These are phyloP conservation scores for Symbiodinium natans DNA, from an alignment of 73 alveolate species.

Conservation along the genomic window DNA sequence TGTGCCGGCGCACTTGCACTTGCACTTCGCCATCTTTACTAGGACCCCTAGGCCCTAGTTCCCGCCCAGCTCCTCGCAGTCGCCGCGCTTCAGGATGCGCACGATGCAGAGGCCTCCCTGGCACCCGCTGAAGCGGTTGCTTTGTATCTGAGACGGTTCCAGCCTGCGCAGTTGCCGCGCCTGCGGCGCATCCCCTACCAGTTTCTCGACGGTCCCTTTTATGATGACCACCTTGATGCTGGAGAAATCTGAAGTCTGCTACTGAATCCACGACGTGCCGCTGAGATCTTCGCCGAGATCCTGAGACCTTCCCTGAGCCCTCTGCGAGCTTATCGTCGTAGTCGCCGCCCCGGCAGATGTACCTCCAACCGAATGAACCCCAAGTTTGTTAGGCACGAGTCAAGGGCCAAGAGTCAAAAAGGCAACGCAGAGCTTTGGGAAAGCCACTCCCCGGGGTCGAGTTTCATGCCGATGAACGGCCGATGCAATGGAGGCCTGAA, in stretches of 20 bases:
- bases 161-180: background rate
- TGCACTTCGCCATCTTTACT: background rate
- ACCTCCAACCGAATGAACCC: background rate
- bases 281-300: no score
- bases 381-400: background rate
- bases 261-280: no score
- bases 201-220: constrained; percentile 64
- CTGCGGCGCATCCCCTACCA: constrained; percentile 90
- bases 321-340: constrained; percentile 57
- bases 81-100: constrained; percentile 80
- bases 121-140: background rate
- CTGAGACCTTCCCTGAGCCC: no score
- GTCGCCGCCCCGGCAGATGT: constrained; percentile 91
- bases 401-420: background rate
- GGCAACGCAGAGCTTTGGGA: background rate
- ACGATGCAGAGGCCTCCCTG: constrained; percentile 90
- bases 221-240: constrained; percentile 84
- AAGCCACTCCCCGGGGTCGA: constrained; percentile 84
- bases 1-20: background rate
- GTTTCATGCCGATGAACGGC: constrained; percentile 91
- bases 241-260: no score
- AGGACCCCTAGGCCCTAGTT: no score
- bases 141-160: no score
- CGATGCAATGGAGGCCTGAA: constrained; percentile 86
- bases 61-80: constrained; percentile 45